Percentiles rank a stretch among this genome's conserved stretches.
phyloP scores from a whole-genome alignment of 208 protist species.

The Acanthamoeba sp. region DNA sequence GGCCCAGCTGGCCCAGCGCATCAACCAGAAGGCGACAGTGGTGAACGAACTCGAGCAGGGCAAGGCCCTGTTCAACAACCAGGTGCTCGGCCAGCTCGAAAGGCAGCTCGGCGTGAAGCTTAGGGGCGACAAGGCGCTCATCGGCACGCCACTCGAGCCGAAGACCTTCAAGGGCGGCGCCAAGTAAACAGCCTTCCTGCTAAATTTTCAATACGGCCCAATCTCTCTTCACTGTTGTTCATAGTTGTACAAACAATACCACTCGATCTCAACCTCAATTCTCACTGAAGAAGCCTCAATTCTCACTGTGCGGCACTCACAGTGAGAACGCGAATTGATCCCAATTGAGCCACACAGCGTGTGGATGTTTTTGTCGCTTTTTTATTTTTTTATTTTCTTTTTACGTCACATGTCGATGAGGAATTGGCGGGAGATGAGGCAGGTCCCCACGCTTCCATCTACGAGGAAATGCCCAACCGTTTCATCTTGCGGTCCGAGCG shows the following conservation, averaged over 20 bases:
- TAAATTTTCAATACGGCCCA: neutral
- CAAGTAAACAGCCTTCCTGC: constrained; percentile 14
- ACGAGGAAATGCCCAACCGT: neutral
- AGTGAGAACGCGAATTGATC: too few relatives aligned
- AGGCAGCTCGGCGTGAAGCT: constrained; percentile 58
- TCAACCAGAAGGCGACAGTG: constrained; percentile 60
- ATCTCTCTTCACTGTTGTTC: neutral
- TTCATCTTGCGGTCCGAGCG: neutral
- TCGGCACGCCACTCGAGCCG: constrained; percentile 49
- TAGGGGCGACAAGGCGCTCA: constrained; percentile 33
- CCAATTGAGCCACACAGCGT: neutral
- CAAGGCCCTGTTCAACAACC: constrained; percentile 54
- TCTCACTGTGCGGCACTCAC: too few relatives aligned
- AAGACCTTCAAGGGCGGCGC: neutral
- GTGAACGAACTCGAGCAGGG: constrained; percentile 66
- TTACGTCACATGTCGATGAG: constrained; percentile 4
- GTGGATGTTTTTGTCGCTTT: neutral
- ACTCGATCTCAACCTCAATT: neutral
- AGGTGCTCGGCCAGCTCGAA: constrained; percentile 4
- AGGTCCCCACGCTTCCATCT: neutral
- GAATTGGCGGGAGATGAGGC: neutral
- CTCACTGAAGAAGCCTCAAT: too few relatives aligned
- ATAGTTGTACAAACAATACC: neutral
- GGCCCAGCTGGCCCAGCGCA: constrained; percentile 42
- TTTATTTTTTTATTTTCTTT: neutral